phyloP scores from a whole-genome alignment of 2,329 filamentous ascomycete genomes.

The Aphanoascus verrucosus region DNA sequence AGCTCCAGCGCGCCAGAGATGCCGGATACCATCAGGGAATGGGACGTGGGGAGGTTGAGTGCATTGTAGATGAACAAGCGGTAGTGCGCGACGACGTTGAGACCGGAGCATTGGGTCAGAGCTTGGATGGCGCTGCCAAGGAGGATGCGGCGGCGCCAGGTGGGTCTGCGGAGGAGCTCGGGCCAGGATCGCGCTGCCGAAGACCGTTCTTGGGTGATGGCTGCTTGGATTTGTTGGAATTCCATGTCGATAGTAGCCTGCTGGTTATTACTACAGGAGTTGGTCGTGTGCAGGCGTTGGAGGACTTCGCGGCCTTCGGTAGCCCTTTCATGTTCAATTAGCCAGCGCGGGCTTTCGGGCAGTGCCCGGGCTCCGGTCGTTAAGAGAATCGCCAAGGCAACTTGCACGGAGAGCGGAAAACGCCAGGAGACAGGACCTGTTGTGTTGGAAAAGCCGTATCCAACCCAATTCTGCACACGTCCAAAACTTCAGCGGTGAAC shows the following conservation, averaged over 20 bases:
- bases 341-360: constrained; percentile 44
- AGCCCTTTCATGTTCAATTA: constrained; percentile 40
- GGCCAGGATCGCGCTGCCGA: constrained; percentile 31
- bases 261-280: constrained; percentile 21
- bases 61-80: constrained; percentile 36
- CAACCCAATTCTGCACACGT: constrained; percentile 31
- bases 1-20: constrained; percentile 42
- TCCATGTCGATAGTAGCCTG: constrained; percentile 32
- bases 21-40: constrained; percentile 42
- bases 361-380: constrained; percentile 26
- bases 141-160: constrained; percentile 38
- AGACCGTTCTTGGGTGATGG: constrained; percentile 30
- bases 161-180: constrained; percentile 34
- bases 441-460: constrained; percentile 38
- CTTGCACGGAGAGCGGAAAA: constrained; percentile 28
- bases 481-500: not conserved
- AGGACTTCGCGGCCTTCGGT: constrained; percentile 42
- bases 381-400: constrained; percentile 33
- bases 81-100: constrained; percentile 40
- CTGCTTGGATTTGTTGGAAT: constrained; percentile 33
- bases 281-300: constrained; percentile 27
- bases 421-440: constrained; percentile 29
- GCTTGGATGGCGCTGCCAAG: constrained; percentile 41
- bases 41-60: constrained; percentile 36
- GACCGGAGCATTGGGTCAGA: constrained; percentile 40